Percentiles rank a stretch among this genome's conserved stretches.
Evolutionary conservation across 306 rosid species (phyloP).

Genomic region (Corylus americana): DNA sequence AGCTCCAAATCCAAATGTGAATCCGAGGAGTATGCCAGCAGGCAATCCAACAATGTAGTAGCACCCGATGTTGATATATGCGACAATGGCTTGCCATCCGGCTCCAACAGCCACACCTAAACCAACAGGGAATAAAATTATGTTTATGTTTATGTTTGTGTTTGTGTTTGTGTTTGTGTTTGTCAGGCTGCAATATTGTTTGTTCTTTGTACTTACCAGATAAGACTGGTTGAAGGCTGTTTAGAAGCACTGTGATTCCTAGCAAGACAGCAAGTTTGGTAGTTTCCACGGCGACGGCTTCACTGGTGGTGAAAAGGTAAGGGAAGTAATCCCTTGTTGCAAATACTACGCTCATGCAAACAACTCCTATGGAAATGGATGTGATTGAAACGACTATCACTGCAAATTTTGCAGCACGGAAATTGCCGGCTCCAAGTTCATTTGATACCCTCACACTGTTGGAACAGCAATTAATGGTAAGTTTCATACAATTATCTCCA

Average conservation of each 20-base stretch:
- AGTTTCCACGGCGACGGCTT: constrained; percentile 65
- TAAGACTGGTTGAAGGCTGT: constrained; percentile 75
- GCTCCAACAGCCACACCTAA: constrained; percentile 91
- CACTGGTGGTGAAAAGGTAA: constrained; percentile 59
- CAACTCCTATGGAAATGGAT: constrained; percentile 60
- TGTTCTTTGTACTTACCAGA: constrained; percentile 49
- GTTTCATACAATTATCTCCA: background rate
- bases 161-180: background rate
- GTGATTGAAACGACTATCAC: constrained; percentile 72
- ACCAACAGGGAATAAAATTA: background rate
- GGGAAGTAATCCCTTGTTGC: constrained; percentile 62
- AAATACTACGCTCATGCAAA: constrained; percentile 42
- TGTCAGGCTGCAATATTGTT: background rate
- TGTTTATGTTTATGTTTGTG: background rate
- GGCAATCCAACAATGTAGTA: constrained; percentile 75
- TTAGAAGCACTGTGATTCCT: constrained; percentile 55
- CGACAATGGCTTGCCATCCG: constrained; percentile 81
- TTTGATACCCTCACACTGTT: constrained; percentile 86
- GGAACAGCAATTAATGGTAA: background rate
- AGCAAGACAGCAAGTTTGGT: constrained; percentile 66
- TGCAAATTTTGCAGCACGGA: constrained; percentile 51
- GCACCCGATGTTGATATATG: constrained; percentile 78
- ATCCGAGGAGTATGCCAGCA: constrained; percentile 70
- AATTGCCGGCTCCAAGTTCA: constrained; percentile 79
- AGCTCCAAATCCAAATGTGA: constrained; percentile 53